Evolutionary conservation across 2,329 filamentous ascomycete species (phyloP), one percentile per base, ranked within the genome.

Genomic region (Microdochium bolleyi): DNA sequence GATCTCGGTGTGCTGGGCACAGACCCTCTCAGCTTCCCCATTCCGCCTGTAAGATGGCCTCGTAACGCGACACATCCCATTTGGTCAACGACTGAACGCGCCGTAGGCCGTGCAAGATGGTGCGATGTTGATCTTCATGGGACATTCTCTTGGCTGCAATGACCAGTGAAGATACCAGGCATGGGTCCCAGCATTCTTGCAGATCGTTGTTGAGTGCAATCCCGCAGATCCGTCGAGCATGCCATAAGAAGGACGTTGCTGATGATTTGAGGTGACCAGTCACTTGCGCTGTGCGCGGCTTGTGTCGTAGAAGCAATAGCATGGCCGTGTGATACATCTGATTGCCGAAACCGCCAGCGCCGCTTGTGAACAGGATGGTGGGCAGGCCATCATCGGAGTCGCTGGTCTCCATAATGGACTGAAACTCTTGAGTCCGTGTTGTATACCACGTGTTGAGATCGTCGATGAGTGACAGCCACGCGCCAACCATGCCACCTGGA

Each of bases 251-350:
- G 2, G 76, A 78, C 55, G 69, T 63, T 1, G 65, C 52, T 52
- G 54, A 65, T 49, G 58, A 69, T 57, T 54, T 56, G 24, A 49
- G 62, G 8, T 64, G 61, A 22, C 63, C 61, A 13, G 63, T 58
- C 1, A 65, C 59, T 8, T 62, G 63, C 3, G 72, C 61, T 2
- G 71, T 75, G 3, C 73, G 70, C 19, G 79, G 78, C 54, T 73
- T 75, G 57, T 74, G 71, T 53, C 75, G 75, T 19, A 82, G 68
- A 52, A 82, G 63, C 0, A 80, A 60, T 8, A 80, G 61, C 67
- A 78, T 77, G 2, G 77, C 76, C 1, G 78, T 78, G 56, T 82
- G 79, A 58, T 80, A 82, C 2, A 82, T 65, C 57, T 81, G 78
- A 55, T 80, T 82, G 2, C 75, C 78, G 0, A 79, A 61, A 19